Percentiles rank a stretch among this genome's conserved stretches.
These are phyloP conservation scores for Batkoa obscura DNA, from an alignment of 371 early-diverging fungal species.

Conservation along the genomic window DNA sequence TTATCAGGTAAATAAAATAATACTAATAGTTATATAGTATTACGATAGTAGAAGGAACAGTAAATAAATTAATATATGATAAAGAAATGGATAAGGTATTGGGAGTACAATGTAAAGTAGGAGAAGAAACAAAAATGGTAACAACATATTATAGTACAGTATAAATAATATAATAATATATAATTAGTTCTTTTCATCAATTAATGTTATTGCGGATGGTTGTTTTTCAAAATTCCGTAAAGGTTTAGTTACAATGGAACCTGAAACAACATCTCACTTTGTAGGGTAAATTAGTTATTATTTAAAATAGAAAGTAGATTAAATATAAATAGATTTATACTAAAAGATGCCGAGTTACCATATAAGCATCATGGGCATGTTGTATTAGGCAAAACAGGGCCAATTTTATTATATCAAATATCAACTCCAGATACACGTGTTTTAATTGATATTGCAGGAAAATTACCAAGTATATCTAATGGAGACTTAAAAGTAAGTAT, in stretches of 20 bases:
- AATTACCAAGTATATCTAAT: conserved; percentile 41
- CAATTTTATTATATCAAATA: conserved; percentile 89
- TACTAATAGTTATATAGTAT: conserved; percentile 22
- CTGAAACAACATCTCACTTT: conserved; percentile 47
- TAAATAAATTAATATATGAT: conserved; percentile 27
- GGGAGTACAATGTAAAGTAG: conserved; percentile 21
- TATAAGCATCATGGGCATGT: conserved; percentile 80
- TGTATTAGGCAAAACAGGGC: conserved; percentile 60
- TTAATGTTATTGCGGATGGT: conserved; percentile 78
- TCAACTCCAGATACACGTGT: conserved; percentile 73
- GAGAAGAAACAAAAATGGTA: background rate
- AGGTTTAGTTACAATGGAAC: conserved; percentile 28
- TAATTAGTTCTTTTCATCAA: conserved; percentile 26
- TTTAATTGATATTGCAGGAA: conserved; percentile 81
- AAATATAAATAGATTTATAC: conserved; percentile 24
- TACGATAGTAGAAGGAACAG: conserved; percentile 52
- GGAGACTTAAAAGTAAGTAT: conserved; percentile 28
- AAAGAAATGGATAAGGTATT: conserved; percentile 20
- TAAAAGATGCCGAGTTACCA: conserved; percentile 53
- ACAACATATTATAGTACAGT: background rate
- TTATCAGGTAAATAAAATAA: background rate
- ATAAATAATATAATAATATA: background rate
- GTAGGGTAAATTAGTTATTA: conserved; percentile 33
- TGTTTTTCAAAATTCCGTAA: conserved; percentile 87
- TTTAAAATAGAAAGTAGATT: too few species aligned